Evolutionary conservation across 768 basidiomycete genomes (phyloP).

Genomic region (Auriculariales sp.): DNA sequence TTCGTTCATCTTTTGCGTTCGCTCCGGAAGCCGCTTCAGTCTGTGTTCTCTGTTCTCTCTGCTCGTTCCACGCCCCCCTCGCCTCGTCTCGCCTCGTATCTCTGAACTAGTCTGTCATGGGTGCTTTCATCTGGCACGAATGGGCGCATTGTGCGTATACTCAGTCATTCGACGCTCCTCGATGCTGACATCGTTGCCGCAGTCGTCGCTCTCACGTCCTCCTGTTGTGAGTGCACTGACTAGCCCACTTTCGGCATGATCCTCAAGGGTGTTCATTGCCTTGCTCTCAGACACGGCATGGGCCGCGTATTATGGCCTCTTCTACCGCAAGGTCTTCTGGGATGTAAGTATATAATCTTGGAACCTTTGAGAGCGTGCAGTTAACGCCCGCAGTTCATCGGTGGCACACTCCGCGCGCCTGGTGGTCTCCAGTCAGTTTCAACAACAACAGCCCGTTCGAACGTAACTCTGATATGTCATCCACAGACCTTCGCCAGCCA

Average conservation of each 20-base stretch:
- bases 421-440: conserved; percentile 62
- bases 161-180: not conserved
- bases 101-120: conserved; percentile 33
- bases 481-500: conserved; percentile 41
- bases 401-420: conserved; percentile 60
- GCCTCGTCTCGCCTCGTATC: conserved; percentile 9
- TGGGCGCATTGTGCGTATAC: conserved; percentile 33
- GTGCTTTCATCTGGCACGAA: conserved; percentile 70
- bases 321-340: conserved; percentile 93
- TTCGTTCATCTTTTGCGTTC: conserved; percentile 2
- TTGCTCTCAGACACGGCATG: conserved; percentile 49
- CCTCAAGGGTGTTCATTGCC: conserved; percentile 6
- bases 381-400: too few species aligned
- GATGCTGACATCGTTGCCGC: not conserved
- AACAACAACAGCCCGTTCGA: not conserved
- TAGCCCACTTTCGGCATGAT: not conserved
- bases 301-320: conserved; percentile 66
- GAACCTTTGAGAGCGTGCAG: too few species aligned
- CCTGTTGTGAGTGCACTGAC: conserved; percentile 42
- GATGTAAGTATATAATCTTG: too few species aligned
- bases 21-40: conserved; percentile 7
- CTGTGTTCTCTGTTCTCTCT: conserved; percentile 16
- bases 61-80: conserved; percentile 8
- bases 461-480: not conserved
- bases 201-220: conserved; percentile 46